Percentiles rank a stretch among this genome's conserved stretches.
phyloP scores from a whole-genome alignment of 164 flowering plant genomes.

The Cinnamomum chago region DNA sequence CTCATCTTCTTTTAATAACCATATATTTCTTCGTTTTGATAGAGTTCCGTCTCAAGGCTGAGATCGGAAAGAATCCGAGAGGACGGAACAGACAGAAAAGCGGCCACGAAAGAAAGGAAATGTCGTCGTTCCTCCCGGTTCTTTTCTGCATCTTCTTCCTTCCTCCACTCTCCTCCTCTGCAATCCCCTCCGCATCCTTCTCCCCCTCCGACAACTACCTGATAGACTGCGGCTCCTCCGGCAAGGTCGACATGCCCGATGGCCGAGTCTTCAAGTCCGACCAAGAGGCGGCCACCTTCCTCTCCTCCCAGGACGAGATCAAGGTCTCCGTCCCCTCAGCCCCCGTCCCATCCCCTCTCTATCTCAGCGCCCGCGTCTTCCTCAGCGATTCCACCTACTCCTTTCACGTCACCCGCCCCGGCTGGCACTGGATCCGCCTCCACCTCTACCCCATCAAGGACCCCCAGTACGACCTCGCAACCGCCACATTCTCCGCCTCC shows the following conservation, averaged over 20 bases:
- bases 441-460: conserved; percentile 52
- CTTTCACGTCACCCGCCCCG: conserved; percentile 40
- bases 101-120: conserved; percentile 2
- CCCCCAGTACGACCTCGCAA: conserved; percentile 31
- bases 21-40: neutral
- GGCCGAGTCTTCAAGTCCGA: conserved; percentile 52
- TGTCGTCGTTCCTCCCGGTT: conserved; percentile 38
- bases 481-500: conserved; percentile 41
- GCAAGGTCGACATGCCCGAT: conserved; percentile 31
- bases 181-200: conserved; percentile 18
- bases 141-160: conserved; percentile 22
- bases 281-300: conserved; percentile 22
- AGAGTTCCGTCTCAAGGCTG: conserved; percentile 5
- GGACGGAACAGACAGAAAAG: neutral
- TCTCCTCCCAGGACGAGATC: conserved; percentile 33
- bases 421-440: conserved; percentile 80
- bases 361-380: conserved; percentile 44
- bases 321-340: conserved; percentile 25
- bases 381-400: conserved; percentile 43
- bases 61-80: conserved; percentile 29
- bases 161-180: neutral
- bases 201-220: conserved; percentile 47
- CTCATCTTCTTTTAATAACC: neutral
- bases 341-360: conserved; percentile 20
- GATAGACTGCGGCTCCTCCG: conserved; percentile 52